Percentiles rank a stretch among this genome's conserved stretches.
phyloP scores from a whole-genome alignment of 2,329 filamentous ascomycete genomes.

The Rasamsonia emersonii region DNA sequence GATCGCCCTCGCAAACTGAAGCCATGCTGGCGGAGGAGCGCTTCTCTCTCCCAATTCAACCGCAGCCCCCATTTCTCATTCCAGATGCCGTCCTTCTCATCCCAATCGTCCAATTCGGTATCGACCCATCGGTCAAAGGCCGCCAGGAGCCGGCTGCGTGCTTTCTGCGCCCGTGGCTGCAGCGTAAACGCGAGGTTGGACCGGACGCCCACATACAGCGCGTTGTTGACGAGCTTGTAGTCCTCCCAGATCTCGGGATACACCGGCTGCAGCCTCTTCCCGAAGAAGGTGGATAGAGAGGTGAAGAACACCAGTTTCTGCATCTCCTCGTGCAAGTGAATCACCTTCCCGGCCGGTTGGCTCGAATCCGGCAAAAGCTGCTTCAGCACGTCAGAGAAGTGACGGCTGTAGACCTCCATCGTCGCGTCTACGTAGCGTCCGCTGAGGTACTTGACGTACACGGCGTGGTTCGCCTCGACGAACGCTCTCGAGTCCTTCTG shows the following conservation, averaged over 20 bases:
- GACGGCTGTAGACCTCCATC: constrained; percentile 5
- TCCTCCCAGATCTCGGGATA: constrained; percentile 7
- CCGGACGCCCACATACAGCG: constrained; percentile 8
- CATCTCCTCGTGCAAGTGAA: constrained; percentile 5
- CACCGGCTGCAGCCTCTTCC: constrained; percentile 3
- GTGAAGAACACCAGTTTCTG: constrained; percentile 7
- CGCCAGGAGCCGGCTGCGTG: constrained; percentile 3
- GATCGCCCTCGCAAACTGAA: constrained; percentile 6
- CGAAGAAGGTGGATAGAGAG: constrained; percentile 7
- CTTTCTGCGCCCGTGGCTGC: constrained; percentile 3
- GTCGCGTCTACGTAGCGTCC: constrained; percentile 3
- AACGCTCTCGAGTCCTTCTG: constrained; percentile 6
- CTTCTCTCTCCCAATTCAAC: constrained; percentile 9
- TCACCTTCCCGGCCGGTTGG: background rate
- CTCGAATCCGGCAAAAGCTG: background rate
- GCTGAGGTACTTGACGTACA: constrained; percentile 5
- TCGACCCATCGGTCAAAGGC: constrained; percentile 7
- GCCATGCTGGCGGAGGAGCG: constrained; percentile 5
- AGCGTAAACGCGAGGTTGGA: constrained; percentile 4
- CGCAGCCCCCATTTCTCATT: constrained; percentile 9
- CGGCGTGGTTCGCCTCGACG: constrained; percentile 5
- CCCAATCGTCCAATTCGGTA: constrained; percentile 7
- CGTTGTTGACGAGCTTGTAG: constrained; percentile 5
- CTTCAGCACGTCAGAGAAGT: background rate
- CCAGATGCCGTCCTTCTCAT: constrained; percentile 3